These are phyloP conservation scores for Nannizziopsis barbatae DNA, from an alignment of 2,329 filamentous ascomycete species.

Conservation along the genomic window DNA sequence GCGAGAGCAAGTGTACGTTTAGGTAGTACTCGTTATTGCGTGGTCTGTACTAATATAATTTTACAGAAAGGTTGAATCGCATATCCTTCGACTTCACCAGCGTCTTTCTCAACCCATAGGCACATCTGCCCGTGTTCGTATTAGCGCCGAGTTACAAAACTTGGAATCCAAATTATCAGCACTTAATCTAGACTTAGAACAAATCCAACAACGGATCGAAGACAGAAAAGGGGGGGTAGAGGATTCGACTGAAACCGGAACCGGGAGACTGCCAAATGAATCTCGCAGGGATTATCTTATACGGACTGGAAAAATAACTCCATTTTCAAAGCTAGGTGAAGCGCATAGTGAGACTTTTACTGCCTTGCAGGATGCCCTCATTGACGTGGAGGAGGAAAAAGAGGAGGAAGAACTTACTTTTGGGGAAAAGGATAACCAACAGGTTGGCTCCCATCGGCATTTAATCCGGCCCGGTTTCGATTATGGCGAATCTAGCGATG, in stretches of 20 bases:
- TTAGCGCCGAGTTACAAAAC: constrained; percentile 49
- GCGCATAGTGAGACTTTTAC: constrained; percentile 32
- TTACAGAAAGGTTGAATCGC: constrained; percentile 48
- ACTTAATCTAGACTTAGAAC: constrained; percentile 60
- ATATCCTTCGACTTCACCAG: constrained; percentile 50
- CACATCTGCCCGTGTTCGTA: constrained; percentile 38
- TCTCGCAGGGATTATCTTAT: constrained; percentile 81
- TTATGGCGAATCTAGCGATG: constrained; percentile 36
- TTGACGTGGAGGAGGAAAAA: constrained; percentile 67
- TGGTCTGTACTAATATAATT: not conserved
- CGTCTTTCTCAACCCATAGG: constrained; percentile 47
- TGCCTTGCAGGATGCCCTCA: constrained; percentile 62
- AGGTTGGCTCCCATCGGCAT: constrained; percentile 57
- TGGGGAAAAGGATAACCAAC: constrained; percentile 25
- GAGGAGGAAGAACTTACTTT: constrained; percentile 39
- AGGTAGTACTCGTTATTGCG: not conserved
- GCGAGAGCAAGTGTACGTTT: constrained; percentile 36
- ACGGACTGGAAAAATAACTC: constrained; percentile 92
- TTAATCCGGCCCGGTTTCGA: constrained; percentile 63
- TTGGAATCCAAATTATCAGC: constrained; percentile 54
- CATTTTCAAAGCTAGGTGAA: constrained; percentile 69
- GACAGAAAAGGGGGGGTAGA: constrained; percentile 54
- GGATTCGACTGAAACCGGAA: constrained; percentile 34
- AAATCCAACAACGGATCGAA: constrained; percentile 72
- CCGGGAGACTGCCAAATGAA: constrained; percentile 60